phyloP scores from a whole-genome alignment of 106 monocot species.

The Alisma plantagoaquatica region DNA sequence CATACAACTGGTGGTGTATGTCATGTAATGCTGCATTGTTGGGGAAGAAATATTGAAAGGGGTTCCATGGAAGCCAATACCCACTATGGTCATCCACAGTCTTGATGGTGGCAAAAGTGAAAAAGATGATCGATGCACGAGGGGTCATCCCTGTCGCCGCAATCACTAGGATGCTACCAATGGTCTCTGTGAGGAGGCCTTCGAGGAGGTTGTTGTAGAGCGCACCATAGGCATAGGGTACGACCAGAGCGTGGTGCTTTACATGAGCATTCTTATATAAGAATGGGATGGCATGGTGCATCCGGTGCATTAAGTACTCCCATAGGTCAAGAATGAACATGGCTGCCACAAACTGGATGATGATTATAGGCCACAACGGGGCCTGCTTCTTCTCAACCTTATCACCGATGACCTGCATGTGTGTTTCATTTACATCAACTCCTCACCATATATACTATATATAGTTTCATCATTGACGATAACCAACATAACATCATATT shows the following conservation, averaged over 20 bases:
- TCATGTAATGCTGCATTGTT: slow-evolving; percentile 10
- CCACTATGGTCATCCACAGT: slow-evolving; percentile 14
- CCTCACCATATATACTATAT: no score
- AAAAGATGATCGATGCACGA: not conserved
- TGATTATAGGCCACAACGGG: not conserved
- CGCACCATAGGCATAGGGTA: slow-evolving; percentile 10
- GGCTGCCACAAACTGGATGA: not conserved
- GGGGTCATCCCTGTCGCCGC: slow-evolving; percentile 5
- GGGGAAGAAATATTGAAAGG: slow-evolving; percentile 3
- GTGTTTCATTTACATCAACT: no score
- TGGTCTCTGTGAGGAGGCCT: slow-evolving; percentile 4
- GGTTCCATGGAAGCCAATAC: slow-evolving; percentile 7
- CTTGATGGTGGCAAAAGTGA: slow-evolving; percentile 4
- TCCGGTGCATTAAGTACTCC: slow-evolving; percentile 10
- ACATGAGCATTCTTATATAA: not conserved
- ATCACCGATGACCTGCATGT: not conserved
- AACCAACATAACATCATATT: no score
- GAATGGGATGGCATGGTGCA: slow-evolving; percentile 4
- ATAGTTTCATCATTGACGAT: no score
- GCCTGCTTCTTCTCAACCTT: not conserved
- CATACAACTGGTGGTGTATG: slow-evolving; percentile 10
- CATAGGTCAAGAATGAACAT: slow-evolving; percentile 11
- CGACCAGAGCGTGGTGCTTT: slow-evolving; percentile 6
- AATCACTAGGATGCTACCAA: not conserved
- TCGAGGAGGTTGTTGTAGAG: slow-evolving; percentile 9